These are phyloP conservation scores for Eurotiales sp. DNA, from an alignment of 2,329 filamentous ascomycete genomes.

Conservation along the genomic window DNA sequence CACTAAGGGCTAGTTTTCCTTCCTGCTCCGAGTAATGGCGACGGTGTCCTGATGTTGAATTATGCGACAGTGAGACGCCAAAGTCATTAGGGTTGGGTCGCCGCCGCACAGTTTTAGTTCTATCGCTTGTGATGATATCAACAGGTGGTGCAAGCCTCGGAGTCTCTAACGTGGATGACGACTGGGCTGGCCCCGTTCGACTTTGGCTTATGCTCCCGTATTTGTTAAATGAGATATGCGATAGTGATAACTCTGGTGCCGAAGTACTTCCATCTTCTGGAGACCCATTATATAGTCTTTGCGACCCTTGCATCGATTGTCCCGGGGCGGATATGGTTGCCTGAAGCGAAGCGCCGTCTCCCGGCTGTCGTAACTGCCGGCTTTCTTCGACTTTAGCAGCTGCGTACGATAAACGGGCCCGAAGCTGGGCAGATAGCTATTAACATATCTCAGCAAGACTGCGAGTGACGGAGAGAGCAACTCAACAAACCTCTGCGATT, in stretches of 20 bases:
- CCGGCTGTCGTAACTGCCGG: conserved; percentile 66
- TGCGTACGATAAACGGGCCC: conserved; percentile 82
- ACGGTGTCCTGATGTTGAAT: conserved; percentile 26
- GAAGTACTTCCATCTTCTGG: conserved; percentile 21
- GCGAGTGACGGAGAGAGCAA: not conserved
- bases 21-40: conserved; percentile 33
- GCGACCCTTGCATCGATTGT: not conserved
- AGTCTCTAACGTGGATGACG: conserved; percentile 17
- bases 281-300: conserved; percentile 23
- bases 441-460: conserved; percentile 17
- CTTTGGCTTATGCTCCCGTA: conserved; percentile 3
- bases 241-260: conserved; percentile 20
- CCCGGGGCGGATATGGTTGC: conserved; percentile 37
- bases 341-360: conserved; percentile 49
- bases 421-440: conserved; percentile 73
- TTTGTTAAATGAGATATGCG: not conserved
- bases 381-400: conserved; percentile 91
- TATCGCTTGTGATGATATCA: conserved; percentile 36
- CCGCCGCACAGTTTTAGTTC: conserved; percentile 28
- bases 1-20: conserved; percentile 18
- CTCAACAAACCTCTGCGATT: conserved; percentile 74
- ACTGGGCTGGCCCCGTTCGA: not conserved
- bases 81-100: conserved; percentile 36
- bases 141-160: conserved; percentile 43
- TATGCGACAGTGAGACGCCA: conserved; percentile 17